Conservation (phyloP, 139 green algal species). For the Protoeuglena noctilucae region DNA sequence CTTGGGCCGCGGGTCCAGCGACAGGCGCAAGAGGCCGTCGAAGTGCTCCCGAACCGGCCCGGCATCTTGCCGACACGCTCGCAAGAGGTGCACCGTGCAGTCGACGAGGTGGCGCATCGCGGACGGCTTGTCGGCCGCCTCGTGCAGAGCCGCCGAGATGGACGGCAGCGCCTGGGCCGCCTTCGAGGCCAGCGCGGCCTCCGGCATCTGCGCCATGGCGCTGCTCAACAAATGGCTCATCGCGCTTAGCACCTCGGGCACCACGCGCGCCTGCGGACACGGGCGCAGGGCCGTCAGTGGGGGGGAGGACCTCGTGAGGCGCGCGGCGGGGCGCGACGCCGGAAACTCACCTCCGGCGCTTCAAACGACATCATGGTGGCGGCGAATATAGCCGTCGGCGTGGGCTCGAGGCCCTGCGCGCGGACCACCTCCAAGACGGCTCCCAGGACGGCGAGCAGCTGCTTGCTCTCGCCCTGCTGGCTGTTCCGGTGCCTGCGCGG, state of each 20-base stretch:
- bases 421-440: constrained; percentile 46
- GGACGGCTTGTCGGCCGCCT: constrained; percentile 24
- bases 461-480: constrained; percentile 43
- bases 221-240: no score
- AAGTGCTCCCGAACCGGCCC: constrained; percentile 16
- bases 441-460: constrained; percentile 42
- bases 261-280: no score
- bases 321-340: no score
- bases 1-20: constrained; percentile 45
- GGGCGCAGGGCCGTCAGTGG: no score
- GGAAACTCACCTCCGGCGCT: no score
- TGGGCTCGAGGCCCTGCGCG: constrained; percentile 33
- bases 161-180: constrained; percentile 30
- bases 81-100: constrained; percentile 18
- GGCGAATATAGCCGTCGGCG: constrained; percentile 59
- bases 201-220: neutral
- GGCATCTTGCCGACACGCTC: neutral
- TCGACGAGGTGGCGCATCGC: constrained; percentile 13
- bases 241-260: no score
- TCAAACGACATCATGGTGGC: no score
- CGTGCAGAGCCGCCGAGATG: constrained; percentile 33
- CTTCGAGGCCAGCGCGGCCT: neutral
- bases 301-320: no score
- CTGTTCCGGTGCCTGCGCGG: constrained; percentile 31
- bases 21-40: constrained; percentile 22